Base-by-base conservation (phyloP, 192 early-diverging fungal genomes). In the Umbelopsis sp. region DNA sequence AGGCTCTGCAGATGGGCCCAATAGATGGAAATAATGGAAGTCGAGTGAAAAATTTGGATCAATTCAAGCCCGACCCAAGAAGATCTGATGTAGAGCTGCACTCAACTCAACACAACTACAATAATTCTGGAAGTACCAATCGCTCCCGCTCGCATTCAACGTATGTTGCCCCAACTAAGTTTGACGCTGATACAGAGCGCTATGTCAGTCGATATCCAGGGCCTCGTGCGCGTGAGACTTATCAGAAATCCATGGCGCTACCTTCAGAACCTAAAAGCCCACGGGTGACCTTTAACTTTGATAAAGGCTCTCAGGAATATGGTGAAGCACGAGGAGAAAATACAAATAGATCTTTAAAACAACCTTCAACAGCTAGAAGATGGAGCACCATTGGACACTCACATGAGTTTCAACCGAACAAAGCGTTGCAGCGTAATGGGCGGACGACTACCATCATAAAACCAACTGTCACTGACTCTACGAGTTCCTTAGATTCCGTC, bases 361-460 rank as follows among this genome's bases (percentile, higher is more conserved):
- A 61, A 15, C 55, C 55, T 35, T 61, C 55, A 25, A 61, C 16
- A 35, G 27, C 55, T 1, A 25, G 55, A 35, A 13, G 55, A 16
- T 61, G 55, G 55, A 61, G 55, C n/a, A 61, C 55, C 11, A 5
- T 61, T 61, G 55, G n/a, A 18, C 21, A 25, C 16, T 61, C 55
- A 0, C 33, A 61, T 30, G 55, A 61, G 16, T 16, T 33, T 3
- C 25, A 16, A n/a, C 4, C 55, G 25, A 25, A 61, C 30, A 61
- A 61, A 61, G 23, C 30, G 12, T 37, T 61, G 33, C 55, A 25
- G 27, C 55, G 33, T 61, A 61, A 35, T 11, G 12, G 13, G 18
- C 27, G 27, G 18, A 30, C 27, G 1, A 35, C 27, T 5, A 18
- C 55, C 16, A 61, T 61, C 55, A 61, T 61, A 25, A 30, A 30